Percentiles rank a stretch among this genome's conserved stretches.
phyloP scores from a whole-genome alignment of 345 rosid genomes.

The Corchorus capsularis region DNA sequence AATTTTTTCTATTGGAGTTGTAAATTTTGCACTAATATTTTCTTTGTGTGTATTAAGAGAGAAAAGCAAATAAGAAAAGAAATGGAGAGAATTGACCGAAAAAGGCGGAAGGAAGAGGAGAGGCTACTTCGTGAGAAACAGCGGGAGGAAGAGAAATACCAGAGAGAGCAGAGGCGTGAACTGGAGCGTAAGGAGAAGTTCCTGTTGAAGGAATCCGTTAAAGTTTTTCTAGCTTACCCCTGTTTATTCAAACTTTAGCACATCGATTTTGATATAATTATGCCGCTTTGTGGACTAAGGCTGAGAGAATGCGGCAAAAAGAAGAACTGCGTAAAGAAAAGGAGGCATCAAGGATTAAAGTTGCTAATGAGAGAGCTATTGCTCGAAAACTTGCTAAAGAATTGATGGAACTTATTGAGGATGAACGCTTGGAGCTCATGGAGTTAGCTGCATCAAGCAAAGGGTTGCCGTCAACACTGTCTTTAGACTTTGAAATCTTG shows the following conservation, averaged over 20 bases:
- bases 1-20: constrained; percentile 18
- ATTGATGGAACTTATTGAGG: constrained; percentile 81
- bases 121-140: constrained; percentile 85
- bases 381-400: constrained; percentile 92
- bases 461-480: constrained; percentile 64
- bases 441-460: constrained; percentile 69
- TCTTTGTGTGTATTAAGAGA: constrained; percentile 47
- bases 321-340: constrained; percentile 78
- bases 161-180: constrained; percentile 85
- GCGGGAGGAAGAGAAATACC: constrained; percentile 84
- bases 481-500: constrained; percentile 73
- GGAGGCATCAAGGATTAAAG: constrained; percentile 84
- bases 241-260: constrained; percentile 3
- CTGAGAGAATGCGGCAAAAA: constrained; percentile 79
- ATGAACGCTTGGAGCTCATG: constrained; percentile 91
- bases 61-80: constrained; percentile 86
- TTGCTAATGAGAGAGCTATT: constrained; percentile 85
- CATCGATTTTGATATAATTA: constrained; percentile 8
- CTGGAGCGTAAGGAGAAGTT: constrained; percentile 83
- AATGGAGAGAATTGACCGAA: constrained; percentile 88
- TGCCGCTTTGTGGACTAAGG: constrained; percentile 43
- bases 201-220: constrained; percentile 78
- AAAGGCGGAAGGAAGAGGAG: constrained; percentile 92
- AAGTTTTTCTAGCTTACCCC: constrained; percentile 39
- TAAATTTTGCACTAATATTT: constrained; percentile 14